These are phyloP conservation scores for Senna tora DNA, from an alignment of 306 rosid species.

Conservation along the genomic window DNA sequence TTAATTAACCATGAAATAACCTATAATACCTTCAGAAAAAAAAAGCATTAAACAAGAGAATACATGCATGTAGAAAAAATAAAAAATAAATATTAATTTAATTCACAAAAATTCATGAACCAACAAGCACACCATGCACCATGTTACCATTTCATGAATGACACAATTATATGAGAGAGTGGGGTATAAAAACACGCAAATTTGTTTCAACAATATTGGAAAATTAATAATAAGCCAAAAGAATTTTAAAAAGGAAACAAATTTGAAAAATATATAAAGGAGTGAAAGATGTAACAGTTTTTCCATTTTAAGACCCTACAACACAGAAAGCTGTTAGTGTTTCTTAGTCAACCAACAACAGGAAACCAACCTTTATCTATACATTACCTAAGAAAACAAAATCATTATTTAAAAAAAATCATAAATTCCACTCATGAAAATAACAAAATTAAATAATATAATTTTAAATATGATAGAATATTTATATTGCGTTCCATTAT, in stretches of 20 bases:
- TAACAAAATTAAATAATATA: no score
- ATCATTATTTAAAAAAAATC: no score
- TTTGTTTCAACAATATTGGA: slow-evolving; percentile 10
- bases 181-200: background rate
- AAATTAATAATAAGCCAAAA: background rate
- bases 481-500: no score
- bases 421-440: no score
- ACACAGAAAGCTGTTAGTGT: background rate
- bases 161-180: slow-evolving; percentile 16
- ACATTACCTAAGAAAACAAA: background rate
- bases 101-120: slow-evolving; percentile 19
- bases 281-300: background rate
- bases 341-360: background rate
- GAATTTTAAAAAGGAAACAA: background rate
- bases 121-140: background rate
- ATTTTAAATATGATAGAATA: no score
- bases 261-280: background rate
- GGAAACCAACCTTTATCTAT: background rate
- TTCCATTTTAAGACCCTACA: slow-evolving; percentile 1
- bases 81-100: background rate
- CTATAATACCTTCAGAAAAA: no score
- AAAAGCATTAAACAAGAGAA: no score
- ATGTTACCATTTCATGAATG: slow-evolving; percentile 7
- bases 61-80: no score
- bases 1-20: no score